These are phyloP conservation scores for Exophiala calicioides DNA, from an alignment of 2,329 filamentous ascomycete genomes.

Conservation along the genomic window DNA sequence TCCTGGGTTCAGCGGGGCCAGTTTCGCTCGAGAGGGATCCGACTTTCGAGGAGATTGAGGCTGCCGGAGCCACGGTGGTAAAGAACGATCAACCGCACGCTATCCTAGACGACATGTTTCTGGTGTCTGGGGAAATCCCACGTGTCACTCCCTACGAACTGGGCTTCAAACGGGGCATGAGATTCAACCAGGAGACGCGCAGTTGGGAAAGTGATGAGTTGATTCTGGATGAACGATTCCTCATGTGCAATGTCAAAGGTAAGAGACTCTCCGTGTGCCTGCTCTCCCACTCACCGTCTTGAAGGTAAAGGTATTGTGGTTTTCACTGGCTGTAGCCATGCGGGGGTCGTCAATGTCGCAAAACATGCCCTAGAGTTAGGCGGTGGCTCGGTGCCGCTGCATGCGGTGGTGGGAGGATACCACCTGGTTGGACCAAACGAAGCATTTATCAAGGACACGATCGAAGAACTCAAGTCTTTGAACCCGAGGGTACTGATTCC, in stretches of 20 bases:
- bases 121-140: constrained; percentile 57
- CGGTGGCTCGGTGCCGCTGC: constrained; percentile 42
- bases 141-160: constrained; percentile 52
- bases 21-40: constrained; percentile 58
- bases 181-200: constrained; percentile 42
- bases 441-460: constrained; percentile 46
- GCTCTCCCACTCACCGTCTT: background rate
- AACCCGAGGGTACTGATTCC: constrained; percentile 54
- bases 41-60: constrained; percentile 50
- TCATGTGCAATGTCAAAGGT: constrained; percentile 58
- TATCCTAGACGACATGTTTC: constrained; percentile 53
- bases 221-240: constrained; percentile 55
- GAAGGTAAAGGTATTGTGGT: constrained; percentile 55
- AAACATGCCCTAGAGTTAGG: constrained; percentile 48
- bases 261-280: constrained; percentile 4
- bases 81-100: constrained; percentile 46
- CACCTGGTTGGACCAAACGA: constrained; percentile 53
- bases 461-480: constrained; percentile 51
- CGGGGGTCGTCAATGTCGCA: constrained; percentile 56
- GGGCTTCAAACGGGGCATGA: constrained; percentile 49
- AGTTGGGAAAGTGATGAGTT: constrained; percentile 52
- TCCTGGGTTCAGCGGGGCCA: constrained; percentile 43
- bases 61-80: constrained; percentile 44
- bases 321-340: constrained; percentile 59
- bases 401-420: constrained; percentile 57